Conservation (phyloP, 2,329 filamentous ascomycete genomes). For the Neopestalotiopsis sp. region DNA sequence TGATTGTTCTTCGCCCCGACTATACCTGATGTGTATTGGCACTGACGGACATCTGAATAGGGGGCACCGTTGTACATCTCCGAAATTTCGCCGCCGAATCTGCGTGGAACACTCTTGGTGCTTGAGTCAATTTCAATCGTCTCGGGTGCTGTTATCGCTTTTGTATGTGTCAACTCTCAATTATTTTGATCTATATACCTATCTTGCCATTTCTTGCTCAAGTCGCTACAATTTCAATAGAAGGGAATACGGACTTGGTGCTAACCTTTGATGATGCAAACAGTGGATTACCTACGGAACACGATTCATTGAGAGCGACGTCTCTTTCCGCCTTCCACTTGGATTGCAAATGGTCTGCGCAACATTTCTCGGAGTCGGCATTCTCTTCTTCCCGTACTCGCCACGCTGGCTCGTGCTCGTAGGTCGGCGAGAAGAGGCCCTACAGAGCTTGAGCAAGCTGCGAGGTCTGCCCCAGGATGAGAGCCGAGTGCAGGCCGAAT, state of each 20-base stretch:
- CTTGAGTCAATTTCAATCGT: slow-evolving; percentile 58
- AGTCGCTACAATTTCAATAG: too few species aligned
- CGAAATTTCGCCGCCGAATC: slow-evolving; percentile 42
- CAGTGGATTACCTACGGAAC: slow-evolving; percentile 59
- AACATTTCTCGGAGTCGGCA: slow-evolving; percentile 43
- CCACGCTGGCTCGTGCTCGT: slow-evolving; percentile 50
- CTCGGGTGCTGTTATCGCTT: slow-evolving; percentile 57
- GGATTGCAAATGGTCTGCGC: slow-evolving; percentile 50
- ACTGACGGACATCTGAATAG: slow-evolving; percentile 12
- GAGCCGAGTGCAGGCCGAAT: slow-evolving; percentile 50
- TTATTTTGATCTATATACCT: too few species aligned
- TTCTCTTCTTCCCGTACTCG: slow-evolving; percentile 51
- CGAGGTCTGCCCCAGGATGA: slow-evolving; percentile 48
- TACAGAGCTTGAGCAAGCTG: slow-evolving; percentile 43
- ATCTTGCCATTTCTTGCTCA: too few species aligned
- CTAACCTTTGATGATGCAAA: too few species aligned
- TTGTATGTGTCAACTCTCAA: slow-evolving; percentile 23
- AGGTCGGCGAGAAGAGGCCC: slow-evolving; percentile 43
- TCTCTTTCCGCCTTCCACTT: slow-evolving; percentile 52
- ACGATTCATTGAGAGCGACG: slow-evolving; percentile 44
- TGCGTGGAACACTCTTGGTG: slow-evolving; percentile 47
- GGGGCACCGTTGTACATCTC: slow-evolving; percentile 32
- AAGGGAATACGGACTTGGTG: too few species aligned
- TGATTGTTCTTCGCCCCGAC: too few species aligned
- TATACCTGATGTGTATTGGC: not conserved